Conservation (phyloP, 805 yeast species). For the Candida ortonii region DNA sequence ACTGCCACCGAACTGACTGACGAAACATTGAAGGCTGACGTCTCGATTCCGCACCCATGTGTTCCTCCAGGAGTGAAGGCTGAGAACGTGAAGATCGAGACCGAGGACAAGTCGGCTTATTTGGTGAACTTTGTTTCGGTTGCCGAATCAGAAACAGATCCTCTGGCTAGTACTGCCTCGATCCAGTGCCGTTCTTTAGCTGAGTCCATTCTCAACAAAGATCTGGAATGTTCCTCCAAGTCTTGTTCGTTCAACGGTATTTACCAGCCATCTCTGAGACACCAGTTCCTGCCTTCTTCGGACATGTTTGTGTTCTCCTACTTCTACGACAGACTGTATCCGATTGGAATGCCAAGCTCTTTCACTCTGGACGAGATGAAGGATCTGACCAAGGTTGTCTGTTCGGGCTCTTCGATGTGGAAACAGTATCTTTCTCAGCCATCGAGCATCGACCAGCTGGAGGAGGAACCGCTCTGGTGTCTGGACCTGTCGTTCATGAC, state of each 20-base stretch:
- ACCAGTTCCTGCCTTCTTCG: conserved; percentile 65
- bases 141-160: conserved; percentile 26
- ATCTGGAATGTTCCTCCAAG: conserved; percentile 62
- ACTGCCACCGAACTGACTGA: conserved; percentile 36
- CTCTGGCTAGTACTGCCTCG: conserved; percentile 47
- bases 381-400: conserved; percentile 79
- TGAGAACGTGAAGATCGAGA: conserved; percentile 57
- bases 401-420: conserved; percentile 81
- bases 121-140: conserved; percentile 35
- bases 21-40: conserved; percentile 37
- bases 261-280: conserved; percentile 88
- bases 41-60: conserved; percentile 73
- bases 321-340: conserved; percentile 92
- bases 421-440: conserved; percentile 60
- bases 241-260: conserved; percentile 98
- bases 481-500: conserved; percentile 87
- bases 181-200: conserved; percentile 86
- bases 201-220: conserved; percentile 80
- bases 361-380: conserved; percentile 82
- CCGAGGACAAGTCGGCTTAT: conserved; percentile 36
- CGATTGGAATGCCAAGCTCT: conserved; percentile 90
- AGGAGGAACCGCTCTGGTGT: conserved; percentile 91
- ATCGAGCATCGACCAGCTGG: conserved; percentile 62
- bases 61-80: conserved; percentile 72
- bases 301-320: conserved; percentile 91